These are phyloP conservation scores for Trebouxia sp. DNA, from an alignment of 139 green algal species.

Conservation along the genomic window DNA sequence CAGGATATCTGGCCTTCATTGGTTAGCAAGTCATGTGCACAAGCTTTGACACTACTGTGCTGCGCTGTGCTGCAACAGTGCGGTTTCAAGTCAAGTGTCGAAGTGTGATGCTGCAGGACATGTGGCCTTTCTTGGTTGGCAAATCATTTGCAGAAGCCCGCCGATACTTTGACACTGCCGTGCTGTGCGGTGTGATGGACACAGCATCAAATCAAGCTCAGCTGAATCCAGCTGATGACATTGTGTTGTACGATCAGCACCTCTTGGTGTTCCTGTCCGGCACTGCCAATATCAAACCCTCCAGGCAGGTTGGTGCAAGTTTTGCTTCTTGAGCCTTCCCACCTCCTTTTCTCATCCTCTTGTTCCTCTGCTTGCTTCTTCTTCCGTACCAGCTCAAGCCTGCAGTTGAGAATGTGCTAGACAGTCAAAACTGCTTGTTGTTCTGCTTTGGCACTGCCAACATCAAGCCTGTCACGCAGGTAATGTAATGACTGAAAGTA, in stretches of 20 bases:
- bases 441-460: no score
- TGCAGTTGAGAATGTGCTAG: no score
- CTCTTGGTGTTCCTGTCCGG: background rate
- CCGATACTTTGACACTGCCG: background rate
- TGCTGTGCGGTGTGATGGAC: background rate
- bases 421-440: no score
- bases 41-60: slow-evolving; percentile 6
- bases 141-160: background rate
- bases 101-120: slow-evolving; percentile 11
- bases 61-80: no score
- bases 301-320: background rate
- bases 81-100: no score
- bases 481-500: no score
- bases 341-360: no score
- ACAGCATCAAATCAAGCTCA: background rate
- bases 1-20: background rate
- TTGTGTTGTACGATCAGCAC: background rate
- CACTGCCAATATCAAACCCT: background rate
- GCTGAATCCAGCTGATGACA: background rate
- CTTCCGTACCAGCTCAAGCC: no score
- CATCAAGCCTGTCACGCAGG: no score
- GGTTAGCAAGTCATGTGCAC: background rate
- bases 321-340: no score
- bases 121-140: background rate
- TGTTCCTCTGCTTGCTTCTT: no score